Evolutionary conservation across 805 yeast genomes (phyloP), one percentile per base, ranked within the genome.

Genomic region (Yarrowia porcina): DNA sequence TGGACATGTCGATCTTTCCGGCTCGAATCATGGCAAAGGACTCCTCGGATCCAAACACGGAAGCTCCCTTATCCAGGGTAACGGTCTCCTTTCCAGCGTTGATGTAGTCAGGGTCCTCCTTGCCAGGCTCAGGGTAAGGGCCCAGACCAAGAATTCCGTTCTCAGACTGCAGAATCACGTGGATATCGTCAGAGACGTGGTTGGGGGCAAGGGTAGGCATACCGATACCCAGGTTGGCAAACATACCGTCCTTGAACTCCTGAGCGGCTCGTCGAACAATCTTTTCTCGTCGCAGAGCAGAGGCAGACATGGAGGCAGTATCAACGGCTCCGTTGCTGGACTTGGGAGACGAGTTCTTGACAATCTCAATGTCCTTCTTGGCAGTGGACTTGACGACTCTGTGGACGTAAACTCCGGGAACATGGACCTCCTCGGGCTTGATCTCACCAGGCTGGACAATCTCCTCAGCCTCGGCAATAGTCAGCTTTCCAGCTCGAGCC

Each of bases 81-180:
- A 79, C 79, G 4, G 83, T 77, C 71, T 80, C 83, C 66, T 80
- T 80, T 25, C 84, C 83, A 11, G 83, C 83, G 65, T 81, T 80
- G 64, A 80, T 78, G 65, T 77, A 65, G 66, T 81, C 83, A 3
- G 82, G 74, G 65, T 79, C 81, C 42, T 77, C 81, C 66, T 78
- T 70, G n/a, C 79, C 81, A 52, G 60, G 64, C 9, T 67, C 63
- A n/a, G 75, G 75, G 68, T 78, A 79, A n/a, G 80, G 80, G 1
- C 83, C 84, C 45, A 80, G 71, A 4, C 83, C 83, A 18, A 80
- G 73, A 30, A 80, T 71, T 12, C 84, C 83, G 65, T 81, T 80
- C 69, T 80, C 83, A 13, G 79, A 74, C 71, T 80, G 83, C 64
- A 80, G 73, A 8, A 73, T 73, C 35, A 80, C 80, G 30, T 72